Evolutionary conservation across 371 early-diverging fungal species (phyloP).

Genomic region (Apophysomyces trapeziformis): DNA sequence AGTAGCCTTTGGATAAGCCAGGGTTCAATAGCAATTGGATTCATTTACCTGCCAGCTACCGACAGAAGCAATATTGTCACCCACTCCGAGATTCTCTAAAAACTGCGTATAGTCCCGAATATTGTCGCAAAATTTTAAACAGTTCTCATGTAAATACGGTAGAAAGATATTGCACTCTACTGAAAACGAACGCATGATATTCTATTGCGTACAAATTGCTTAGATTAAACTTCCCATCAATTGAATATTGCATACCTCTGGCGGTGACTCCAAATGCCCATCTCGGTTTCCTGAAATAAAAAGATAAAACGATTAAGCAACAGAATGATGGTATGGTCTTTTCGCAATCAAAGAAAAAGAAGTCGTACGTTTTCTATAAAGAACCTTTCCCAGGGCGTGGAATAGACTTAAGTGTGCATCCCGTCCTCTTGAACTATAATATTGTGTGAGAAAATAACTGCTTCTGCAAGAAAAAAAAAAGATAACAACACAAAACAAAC

Average conservation of each 20-base stretch:
- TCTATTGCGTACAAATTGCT: constrained; percentile 4
- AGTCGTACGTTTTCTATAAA: constrained; percentile 40
- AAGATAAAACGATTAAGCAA: not conserved
- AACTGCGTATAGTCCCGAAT: constrained; percentile 21
- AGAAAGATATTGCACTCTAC: constrained; percentile 28
- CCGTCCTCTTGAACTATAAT: constrained; percentile 16
- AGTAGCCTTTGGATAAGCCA: not conserved
- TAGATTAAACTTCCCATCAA: not conserved
- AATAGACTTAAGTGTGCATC: constrained; percentile 31
- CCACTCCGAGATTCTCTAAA: constrained; percentile 26
- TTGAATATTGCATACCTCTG: constrained; percentile 24
- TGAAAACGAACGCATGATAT: constrained; percentile 28
- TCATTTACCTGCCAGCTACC: constrained; percentile 29
- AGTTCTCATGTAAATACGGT: constrained; percentile 34
- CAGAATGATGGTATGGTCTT: too few relatives aligned
- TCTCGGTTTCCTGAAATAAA: constrained; percentile 15
- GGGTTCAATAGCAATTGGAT: too few relatives aligned
- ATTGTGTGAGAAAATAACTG: too few relatives aligned
- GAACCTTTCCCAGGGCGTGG: constrained; percentile 48
- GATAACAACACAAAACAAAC: not conserved
- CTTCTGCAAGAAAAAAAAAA: too few relatives aligned
- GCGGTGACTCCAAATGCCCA: constrained; percentile 30
- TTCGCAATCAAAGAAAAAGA: too few relatives aligned
- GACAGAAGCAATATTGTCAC: constrained; percentile 28
- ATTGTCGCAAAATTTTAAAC: constrained; percentile 20